Percentiles rank a stretch among this genome's conserved stretches.
These are phyloP conservation scores for Guadua angustifolia DNA, from an alignment of 176 grass and related monocot genomes.

Conservation along the genomic window DNA sequence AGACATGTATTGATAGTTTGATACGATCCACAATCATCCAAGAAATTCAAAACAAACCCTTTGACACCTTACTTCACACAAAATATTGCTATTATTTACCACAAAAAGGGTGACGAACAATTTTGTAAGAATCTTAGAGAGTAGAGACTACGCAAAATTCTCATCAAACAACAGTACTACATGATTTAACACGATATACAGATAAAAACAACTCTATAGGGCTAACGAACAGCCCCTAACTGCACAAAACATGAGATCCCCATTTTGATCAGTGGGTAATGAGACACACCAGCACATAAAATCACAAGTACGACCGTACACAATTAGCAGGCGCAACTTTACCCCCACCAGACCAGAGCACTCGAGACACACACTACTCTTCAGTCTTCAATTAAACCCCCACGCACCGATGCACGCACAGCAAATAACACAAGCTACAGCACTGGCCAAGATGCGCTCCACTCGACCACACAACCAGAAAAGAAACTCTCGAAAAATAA, in stretches of 20 bases:
- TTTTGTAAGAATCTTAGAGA: background rate
- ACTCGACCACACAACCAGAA: background rate
- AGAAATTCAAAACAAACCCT: background rate
- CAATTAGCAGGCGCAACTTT: slow-evolving; percentile 37
- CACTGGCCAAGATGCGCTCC: background rate
- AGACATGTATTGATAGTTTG: background rate
- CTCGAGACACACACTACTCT: background rate
- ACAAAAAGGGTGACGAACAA: background rate
- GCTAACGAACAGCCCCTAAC: background rate
- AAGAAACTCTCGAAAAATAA: slow-evolving; percentile 8
- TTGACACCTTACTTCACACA: background rate
- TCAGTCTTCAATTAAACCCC: background rate
- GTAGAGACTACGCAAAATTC: background rate
- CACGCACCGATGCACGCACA: slow-evolving; percentile 18
- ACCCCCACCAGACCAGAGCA: slow-evolving; percentile 24
- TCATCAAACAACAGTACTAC: background rate
- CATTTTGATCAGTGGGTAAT: slow-evolving; percentile 16
- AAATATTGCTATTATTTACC: background rate
- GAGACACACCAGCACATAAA: slow-evolving; percentile 50
- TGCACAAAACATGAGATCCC: slow-evolving; percentile 46
- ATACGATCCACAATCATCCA: background rate
- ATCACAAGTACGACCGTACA: slow-evolving; percentile 54
- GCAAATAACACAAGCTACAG: slow-evolving; percentile 37
- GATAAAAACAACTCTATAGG: background rate
- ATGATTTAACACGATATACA: background rate